These are phyloP conservation scores for Berberis thunbergii DNA, from an alignment of 164 flowering plant species.

Conservation along the genomic window DNA sequence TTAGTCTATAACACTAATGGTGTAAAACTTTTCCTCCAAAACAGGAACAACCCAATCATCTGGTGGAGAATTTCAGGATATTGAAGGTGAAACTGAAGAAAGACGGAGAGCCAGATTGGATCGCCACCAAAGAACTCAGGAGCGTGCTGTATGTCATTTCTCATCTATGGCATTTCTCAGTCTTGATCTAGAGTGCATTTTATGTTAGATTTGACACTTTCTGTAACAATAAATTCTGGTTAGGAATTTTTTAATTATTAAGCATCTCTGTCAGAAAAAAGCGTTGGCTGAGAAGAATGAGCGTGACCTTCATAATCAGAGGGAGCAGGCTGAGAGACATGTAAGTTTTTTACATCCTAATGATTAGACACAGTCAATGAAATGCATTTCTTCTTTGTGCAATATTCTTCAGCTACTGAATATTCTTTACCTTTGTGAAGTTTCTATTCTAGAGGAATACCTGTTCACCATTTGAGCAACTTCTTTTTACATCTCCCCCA, in stretches of 20 bases:
- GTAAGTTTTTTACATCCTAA: slow-evolving; percentile 32
- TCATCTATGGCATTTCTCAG: background rate
- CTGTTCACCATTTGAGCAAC: no score
- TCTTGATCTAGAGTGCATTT: background rate
- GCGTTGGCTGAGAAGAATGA: slow-evolving; percentile 85
- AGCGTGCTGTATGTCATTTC: slow-evolving; percentile 49
- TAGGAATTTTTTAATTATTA: background rate
- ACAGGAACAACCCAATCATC: no score
- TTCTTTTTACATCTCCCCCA: background rate
- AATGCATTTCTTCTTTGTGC: background rate
- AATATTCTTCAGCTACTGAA: background rate
- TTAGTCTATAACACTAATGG: no score
- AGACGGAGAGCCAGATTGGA: slow-evolving; percentile 63
- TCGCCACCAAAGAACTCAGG: slow-evolving; percentile 47
- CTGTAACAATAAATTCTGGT: background rate
- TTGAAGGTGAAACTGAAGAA: slow-evolving; percentile 73
- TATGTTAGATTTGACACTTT: background rate
- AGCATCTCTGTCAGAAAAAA: slow-evolving; percentile 40
- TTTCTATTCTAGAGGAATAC: background rate
- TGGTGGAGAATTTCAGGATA: slow-evolving; percentile 53
- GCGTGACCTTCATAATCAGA: slow-evolving; percentile 62
- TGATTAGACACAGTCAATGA: background rate
- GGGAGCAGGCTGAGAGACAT: slow-evolving; percentile 80
- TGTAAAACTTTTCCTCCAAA: no score
- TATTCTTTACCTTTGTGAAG: background rate